Conservation (phyloP, 1,284 basidiomycete genomes). For the Trichosporon ovoides region DNA sequence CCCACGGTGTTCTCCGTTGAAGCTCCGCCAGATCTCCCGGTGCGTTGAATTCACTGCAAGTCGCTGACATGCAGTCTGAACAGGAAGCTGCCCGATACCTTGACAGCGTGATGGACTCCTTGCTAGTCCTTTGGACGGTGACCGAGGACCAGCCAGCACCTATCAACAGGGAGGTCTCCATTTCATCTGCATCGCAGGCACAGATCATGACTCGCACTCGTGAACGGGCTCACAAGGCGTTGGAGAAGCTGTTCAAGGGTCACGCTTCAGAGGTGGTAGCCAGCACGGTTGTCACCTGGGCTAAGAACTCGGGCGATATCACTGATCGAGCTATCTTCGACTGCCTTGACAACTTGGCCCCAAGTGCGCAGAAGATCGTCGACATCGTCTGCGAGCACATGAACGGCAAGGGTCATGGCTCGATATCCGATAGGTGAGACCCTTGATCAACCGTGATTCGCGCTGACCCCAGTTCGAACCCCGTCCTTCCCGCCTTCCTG, state of each 20-base stretch:
- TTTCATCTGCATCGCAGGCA: conserved; percentile 28
- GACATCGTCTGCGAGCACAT: conserved; percentile 77
- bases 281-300: conserved; percentile 37
- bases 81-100: conserved; percentile 30
- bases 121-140: conserved; percentile 38
- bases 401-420: conserved; percentile 53
- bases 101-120: conserved; percentile 34
- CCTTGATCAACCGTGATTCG: conserved; percentile 57
- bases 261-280: conserved; percentile 77
- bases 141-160: conserved; percentile 13
- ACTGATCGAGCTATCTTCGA: conserved; percentile 61
- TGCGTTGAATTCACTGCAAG: conserved; percentile 12
- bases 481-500: conserved; percentile 58
- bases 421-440: conserved; percentile 53
- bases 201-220: conserved; percentile 47
- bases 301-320: conserved; percentile 26
- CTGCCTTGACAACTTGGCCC: conserved; percentile 72
- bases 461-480: conserved; percentile 53
- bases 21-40: conserved; percentile 29
- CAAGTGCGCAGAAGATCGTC: conserved; percentile 81
- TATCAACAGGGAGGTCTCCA: not conserved
- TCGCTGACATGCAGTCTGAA: conserved; percentile 15
- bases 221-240: conserved; percentile 63
- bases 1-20: conserved; percentile 48
- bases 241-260: conserved; percentile 80